These are phyloP conservation scores for Ganoderma leucocontextum DNA, from an alignment of 1,284 basidiomycete genomes.

Conservation along the genomic window DNA sequence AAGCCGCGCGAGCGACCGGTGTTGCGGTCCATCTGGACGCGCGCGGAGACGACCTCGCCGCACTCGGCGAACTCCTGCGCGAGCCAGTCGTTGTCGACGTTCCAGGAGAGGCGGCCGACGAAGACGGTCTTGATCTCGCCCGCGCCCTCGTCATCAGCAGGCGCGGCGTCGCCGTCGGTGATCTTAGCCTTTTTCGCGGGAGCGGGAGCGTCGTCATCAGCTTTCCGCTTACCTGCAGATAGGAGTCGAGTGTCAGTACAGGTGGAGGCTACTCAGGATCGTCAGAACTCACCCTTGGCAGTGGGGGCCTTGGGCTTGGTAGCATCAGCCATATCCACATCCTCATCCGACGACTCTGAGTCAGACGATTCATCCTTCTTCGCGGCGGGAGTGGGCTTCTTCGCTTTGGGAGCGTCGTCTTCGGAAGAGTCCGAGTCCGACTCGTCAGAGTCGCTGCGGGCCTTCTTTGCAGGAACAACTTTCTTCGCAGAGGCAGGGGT, in stretches of 20 bases:
- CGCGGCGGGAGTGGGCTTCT: conserved; percentile 43
- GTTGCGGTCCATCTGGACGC: conserved; percentile 92
- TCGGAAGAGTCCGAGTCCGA: conserved; percentile 43
- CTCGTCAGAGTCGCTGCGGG: conserved; percentile 29
- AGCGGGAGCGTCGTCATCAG: conserved; percentile 66
- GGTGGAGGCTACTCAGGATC: background rate
- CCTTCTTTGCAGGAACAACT: conserved; percentile 35
- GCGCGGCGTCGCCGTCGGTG: conserved; percentile 59
- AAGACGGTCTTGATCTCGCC: conserved; percentile 82
- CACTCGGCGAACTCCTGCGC: conserved; percentile 89
- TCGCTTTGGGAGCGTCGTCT: conserved; percentile 45
- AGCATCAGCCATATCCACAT: conserved; percentile 67
- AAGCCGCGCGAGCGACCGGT: conserved; percentile 91
- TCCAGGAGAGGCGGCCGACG: conserved; percentile 96
- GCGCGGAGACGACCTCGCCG: conserved; percentile 89
- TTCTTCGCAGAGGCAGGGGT: conserved; percentile 44
- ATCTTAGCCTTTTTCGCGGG: conserved; percentile 88
- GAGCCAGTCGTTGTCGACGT: conserved; percentile 97
- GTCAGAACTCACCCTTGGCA: conserved; percentile 49
- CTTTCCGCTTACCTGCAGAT: conserved; percentile 83
- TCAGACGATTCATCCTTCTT: conserved; percentile 34
- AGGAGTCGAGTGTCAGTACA: conserved; percentile 6
- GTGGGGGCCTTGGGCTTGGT: conserved; percentile 50
- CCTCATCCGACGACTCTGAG: conserved; percentile 45
- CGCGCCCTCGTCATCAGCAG: conserved; percentile 46